Evolutionary conservation across 225 moss, liverwort and hornwort species (phyloP).

Genomic region (Physcomitrium patens): DNA sequence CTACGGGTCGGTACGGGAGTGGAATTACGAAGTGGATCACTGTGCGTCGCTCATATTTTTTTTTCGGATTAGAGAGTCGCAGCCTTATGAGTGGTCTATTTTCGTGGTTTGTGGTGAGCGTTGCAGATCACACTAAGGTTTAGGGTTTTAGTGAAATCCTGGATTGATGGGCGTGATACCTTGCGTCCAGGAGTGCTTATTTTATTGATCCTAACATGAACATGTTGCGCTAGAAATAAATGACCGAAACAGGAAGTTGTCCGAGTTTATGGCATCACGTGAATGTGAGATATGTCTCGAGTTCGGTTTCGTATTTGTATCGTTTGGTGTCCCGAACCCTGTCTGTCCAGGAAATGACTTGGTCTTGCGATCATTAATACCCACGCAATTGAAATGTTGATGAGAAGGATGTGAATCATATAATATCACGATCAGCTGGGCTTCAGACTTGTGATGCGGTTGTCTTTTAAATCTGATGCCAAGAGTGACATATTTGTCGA

Average conservation of each 20-base stretch:
- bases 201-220: not conserved
- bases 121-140: constrained; percentile 26
- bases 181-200: not conserved
- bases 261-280: constrained; percentile 22
- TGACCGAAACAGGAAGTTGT: constrained; percentile 21
- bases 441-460: constrained; percentile 17
- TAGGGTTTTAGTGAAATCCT: constrained; percentile 31
- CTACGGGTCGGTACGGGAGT: constrained; percentile 3
- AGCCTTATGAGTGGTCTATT: constrained; percentile 24
- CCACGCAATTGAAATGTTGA: too few relatives aligned
- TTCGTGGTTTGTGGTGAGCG: constrained; percentile 17
- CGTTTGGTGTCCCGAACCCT: constrained; percentile 5
- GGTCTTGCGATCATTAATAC: too few relatives aligned
- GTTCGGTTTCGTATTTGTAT: constrained; percentile 14
- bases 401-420: constrained; percentile 6
- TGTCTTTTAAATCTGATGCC: not conserved
- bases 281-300: constrained; percentile 12
- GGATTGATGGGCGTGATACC: not conserved
- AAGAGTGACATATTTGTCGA: not conserved
- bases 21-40: constrained; percentile 25
- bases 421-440: constrained; percentile 3
- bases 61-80: not conserved
- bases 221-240: constrained; percentile 14
- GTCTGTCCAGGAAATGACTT: not conserved
- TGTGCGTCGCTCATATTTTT: constrained; percentile 24